Evolutionary conservation across 2,329 filamentous ascomycete species (phyloP), one percentile per base, ranked within the genome.

Genomic region (Alternaria panax): DNA sequence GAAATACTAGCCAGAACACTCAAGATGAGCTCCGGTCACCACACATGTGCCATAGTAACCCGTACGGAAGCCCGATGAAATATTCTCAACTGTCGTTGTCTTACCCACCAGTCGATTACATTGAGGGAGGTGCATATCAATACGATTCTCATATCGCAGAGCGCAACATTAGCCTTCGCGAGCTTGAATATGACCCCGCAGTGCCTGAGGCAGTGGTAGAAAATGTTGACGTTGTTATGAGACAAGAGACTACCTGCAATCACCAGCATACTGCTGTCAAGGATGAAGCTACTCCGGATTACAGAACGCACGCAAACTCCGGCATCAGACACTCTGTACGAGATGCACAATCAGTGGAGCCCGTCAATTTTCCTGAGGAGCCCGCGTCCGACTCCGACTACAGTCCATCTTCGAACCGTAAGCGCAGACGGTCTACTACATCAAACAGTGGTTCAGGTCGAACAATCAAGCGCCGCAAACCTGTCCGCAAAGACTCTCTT

Each of bases 331-430:
- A 66, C 28, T 75, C 73, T 14, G 57, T 69, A 6, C 67, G 76
- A 40, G 76, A 76, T 32, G 74, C 75, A 16, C 76, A 79, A 59
- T 77, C 71, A 6, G 77, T 79, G 6, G 72, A 77, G 57, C 75
- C 74, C 4, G 64, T 73, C 20, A 65, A 67, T 12, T 58, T 64
- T 6, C 65, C 61, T 24, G 73, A 75, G 11, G 76, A 75, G 20
- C 68, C 69, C 24, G 57, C 68, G 7, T 73, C 72, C 40, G 77
- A 78, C 60, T 74, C 73, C 7, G 77, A 79, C 32, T 79, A 78
- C 57, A 74, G 60, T 16, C 77, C 76, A 5, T 52, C 41, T 8
- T 57, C 54, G 14, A 61, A 58, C 25, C 59, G 45, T 24, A 75
- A 70, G 46, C 66, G 69, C 12, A 70, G 69, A 34, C 68, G 69